Conservation (phyloP, 306 rosid genomes). For the Casuarina glauca region DNA sequence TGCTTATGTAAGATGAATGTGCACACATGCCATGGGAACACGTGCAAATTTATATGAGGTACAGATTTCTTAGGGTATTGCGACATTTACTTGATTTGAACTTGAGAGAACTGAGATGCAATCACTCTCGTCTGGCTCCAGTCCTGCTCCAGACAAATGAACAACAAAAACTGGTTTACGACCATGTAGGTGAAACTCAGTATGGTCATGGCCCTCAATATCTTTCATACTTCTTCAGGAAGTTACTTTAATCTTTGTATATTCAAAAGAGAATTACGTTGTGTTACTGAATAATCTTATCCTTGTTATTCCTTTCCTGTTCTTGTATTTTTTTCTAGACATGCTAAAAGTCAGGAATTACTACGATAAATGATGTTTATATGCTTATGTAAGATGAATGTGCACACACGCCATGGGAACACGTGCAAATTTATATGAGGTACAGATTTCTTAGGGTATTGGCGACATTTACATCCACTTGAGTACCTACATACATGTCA, state of each 20-base stretch:
- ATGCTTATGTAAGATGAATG: background rate
- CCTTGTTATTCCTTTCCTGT: background rate
- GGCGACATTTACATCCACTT: background rate
- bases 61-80: no score
- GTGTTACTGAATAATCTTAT: no score
- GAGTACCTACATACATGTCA: background rate
- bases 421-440: background rate
- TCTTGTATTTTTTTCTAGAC: background rate
- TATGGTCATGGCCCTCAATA: background rate
- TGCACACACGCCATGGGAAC: background rate
- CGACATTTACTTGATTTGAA: background rate
- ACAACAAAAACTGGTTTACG: background rate
- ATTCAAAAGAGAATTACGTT: background rate
- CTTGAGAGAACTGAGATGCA: background rate
- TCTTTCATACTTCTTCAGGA: constrained; percentile 3
- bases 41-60: no score
- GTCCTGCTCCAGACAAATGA: background rate
- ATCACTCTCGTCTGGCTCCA: background rate
- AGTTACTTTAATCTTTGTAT: background rate
- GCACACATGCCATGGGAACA: no score
- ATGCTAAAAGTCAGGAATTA: background rate
- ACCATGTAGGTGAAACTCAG: background rate
- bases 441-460: background rate
- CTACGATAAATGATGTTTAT: background rate
- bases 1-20: no score